Base-by-base conservation (phyloP, 257 asterid genomes). In the Voacanga thouarsii region DNA sequence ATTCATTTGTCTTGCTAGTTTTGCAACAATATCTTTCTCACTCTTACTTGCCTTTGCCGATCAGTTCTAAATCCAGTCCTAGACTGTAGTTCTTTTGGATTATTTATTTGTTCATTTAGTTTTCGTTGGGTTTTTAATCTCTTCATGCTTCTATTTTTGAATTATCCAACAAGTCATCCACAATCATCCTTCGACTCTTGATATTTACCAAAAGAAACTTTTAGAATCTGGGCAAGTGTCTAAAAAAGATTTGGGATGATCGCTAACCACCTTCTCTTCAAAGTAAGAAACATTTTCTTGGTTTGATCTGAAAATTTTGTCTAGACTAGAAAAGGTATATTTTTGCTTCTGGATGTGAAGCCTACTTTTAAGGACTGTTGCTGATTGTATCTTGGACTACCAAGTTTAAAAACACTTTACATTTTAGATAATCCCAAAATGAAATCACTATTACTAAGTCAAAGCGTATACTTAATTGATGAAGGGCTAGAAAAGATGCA, bases 231-330 rank as follows among this genome's bases (percentile, higher is more conserved):
- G 94, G 47, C 89, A 88, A 66, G 92, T 85, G 67, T 84, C 90
- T 69, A 89, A 89, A 78, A 96, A 89, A 80, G 96, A 88, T n/a
- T n/a, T 3, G 98, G 99, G 82, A 96, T 91, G 97, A 96, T 96
- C 69, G 87, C 99, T 66, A 93, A 93, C 82, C 98, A 96, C 83
- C 97, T 96, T 82, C 99, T 96, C 78, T 96, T 96, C 80, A 91
- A 94, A 86, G 98, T 93, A 85, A 87, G 86, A 65, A 44, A 28
- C 30, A 24, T 47, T 51, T 41, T 74, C 41, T 47, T 51, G 18
- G 16, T 21, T 5, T 21, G 19, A 47, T 18, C 16, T 61, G 5
- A 39, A 47, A 6, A 75, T 45, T 76, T 4, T 57, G 12, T 18
- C 69, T 28, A 75, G 18, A 8, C 76, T 39, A 1, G 6, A 39